Percentiles rank a stretch among this genome's conserved stretches.
Evolutionary conservation across 768 basidiomycete genomes (phyloP).

Genomic region (Pisolithus tinctorius): DNA sequence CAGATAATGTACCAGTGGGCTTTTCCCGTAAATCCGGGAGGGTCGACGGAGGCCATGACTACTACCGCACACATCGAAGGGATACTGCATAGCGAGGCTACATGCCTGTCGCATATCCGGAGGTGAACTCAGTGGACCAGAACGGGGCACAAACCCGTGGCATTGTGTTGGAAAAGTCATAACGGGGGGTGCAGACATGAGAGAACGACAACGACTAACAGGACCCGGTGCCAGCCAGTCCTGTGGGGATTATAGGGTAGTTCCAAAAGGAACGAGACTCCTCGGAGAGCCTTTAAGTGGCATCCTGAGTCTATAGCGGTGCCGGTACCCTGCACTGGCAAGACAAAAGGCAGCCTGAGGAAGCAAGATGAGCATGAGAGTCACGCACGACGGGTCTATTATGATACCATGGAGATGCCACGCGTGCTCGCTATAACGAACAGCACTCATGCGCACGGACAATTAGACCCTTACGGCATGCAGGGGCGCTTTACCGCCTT

Average conservation of each 20-base stretch:
- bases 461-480: conserved; percentile 13
- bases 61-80: conserved; percentile 10
- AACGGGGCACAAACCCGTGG: conserved; percentile 16
- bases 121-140: conserved; percentile 23
- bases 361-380: background rate
- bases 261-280: conserved; percentile 5
- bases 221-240: conserved; percentile 26
- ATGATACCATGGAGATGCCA: conserved; percentile 23
- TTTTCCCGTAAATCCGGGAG: background rate
- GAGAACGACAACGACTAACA: conserved; percentile 5
- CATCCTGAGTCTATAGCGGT: background rate
- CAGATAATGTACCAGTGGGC: background rate
- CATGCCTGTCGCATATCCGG: conserved; percentile 1
- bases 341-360: conserved; percentile 17
- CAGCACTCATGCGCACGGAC: conserved; percentile 6
- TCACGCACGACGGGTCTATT: conserved; percentile 14
- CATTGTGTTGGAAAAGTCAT: conserved; percentile 22
- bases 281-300: conserved; percentile 16
- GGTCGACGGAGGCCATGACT: conserved; percentile 4
- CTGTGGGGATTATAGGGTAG: conserved; percentile 8
- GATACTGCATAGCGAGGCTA: background rate
- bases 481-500: too few relatives aligned
- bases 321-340: background rate
- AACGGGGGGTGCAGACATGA: conserved; percentile 12
- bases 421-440: background rate